phyloP scores from a whole-genome alignment of 2,329 filamentous ascomycete species.

The Cladobotryum mycophilum region DNA sequence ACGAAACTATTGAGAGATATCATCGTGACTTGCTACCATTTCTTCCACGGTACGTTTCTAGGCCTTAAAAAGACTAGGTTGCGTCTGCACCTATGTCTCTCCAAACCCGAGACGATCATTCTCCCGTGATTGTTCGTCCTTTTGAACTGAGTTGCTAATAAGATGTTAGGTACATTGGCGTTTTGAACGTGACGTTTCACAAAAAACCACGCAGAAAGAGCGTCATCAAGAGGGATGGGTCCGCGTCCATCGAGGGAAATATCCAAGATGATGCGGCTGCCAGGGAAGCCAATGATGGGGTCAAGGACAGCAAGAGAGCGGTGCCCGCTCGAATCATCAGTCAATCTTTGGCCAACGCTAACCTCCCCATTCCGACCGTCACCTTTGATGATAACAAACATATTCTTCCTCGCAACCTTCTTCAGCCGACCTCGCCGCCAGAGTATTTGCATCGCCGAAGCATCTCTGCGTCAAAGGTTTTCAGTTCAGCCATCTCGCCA shows the following conservation, averaged over 20 bases:
- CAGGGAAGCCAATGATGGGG: slow-evolving; percentile 11
- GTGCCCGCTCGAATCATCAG: slow-evolving; percentile 45
- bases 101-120: neutral
- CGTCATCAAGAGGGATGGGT: slow-evolving; percentile 45
- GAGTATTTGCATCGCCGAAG: slow-evolving; percentile 28
- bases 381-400: slow-evolving; percentile 92
- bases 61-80: neutral
- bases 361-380: slow-evolving; percentile 73
- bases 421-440: slow-evolving; percentile 50
- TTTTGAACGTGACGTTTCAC: slow-evolving; percentile 91
- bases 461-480: slow-evolving; percentile 23
- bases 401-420: slow-evolving; percentile 79
- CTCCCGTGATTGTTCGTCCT: too few species aligned
- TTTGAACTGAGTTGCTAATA: neutral
- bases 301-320: slow-evolving; percentile 13
- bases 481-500: slow-evolving; percentile 7
- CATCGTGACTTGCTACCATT: slow-evolving; percentile 88
- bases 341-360: slow-evolving; percentile 66
- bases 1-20: slow-evolving; percentile 87
- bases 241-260: slow-evolving; percentile 29
- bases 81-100: neutral
- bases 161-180: slow-evolving; percentile 76
- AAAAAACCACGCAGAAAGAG: slow-evolving; percentile 67
- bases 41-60: slow-evolving; percentile 65
- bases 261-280: slow-evolving; percentile 23